Conservation (phyloP, 75 land plant genomes). For the Sequoia sempervirens region DNA sequence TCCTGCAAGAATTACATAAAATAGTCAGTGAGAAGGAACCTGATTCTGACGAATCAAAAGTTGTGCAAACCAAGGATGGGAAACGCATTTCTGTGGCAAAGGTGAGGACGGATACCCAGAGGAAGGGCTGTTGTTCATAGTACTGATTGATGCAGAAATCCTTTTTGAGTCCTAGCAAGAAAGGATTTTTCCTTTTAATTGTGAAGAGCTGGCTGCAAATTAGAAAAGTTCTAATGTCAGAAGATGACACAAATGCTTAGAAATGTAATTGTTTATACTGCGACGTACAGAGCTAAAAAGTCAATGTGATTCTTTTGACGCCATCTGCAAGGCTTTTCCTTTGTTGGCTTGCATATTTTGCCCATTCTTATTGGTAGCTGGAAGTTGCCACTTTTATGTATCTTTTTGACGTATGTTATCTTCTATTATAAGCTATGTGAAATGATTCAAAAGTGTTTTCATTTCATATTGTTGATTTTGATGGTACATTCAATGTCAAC, state of each 20-base stretch:
- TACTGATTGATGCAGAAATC: background rate
- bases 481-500: background rate
- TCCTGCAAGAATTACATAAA: conserved; percentile 44
- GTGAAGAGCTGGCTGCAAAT: background rate
- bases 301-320: background rate
- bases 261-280: background rate
- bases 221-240: background rate
- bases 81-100: background rate
- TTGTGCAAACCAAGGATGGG: background rate
- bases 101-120: background rate
- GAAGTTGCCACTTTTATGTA: background rate
- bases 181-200: background rate
- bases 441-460: conserved; percentile 5
- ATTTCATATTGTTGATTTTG: background rate
- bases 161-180: background rate
- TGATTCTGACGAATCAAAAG: conserved; percentile 47
- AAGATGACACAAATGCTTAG: background rate
- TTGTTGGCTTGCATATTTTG: conserved; percentile 5
- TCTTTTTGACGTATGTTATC: background rate
- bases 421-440: background rate
- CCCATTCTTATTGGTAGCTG: conserved; percentile 6
- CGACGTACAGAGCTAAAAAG: background rate
- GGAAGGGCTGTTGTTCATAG: conserved; percentile 3
- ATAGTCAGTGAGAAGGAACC: conserved; percentile 56
- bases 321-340: background rate